These are phyloP conservation scores for Phytophthora litchii DNA, from an alignment of 352 stramenopile genomes.

Conservation along the genomic window DNA sequence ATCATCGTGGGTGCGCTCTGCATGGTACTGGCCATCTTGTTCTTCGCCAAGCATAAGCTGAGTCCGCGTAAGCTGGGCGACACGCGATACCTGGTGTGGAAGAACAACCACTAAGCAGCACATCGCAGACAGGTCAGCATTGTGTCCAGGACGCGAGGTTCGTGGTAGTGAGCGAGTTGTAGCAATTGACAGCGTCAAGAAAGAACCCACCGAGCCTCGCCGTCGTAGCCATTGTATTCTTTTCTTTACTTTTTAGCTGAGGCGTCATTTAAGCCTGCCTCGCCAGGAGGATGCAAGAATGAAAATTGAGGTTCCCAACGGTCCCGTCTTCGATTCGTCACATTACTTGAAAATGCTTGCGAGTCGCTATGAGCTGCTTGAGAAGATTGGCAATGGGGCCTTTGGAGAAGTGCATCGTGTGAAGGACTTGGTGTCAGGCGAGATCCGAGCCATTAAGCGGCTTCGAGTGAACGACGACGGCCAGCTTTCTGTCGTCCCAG, in stretches of 20 bases:
- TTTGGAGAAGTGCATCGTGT: conserved; percentile 74
- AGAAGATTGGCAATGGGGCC: conserved; percentile 68
- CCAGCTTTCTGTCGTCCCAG: conserved; percentile 52
- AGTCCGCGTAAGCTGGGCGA: conserved; percentile 95
- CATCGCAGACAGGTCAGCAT: conserved; percentile 21
- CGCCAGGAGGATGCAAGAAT: conserved; percentile 16
- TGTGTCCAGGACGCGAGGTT: conserved; percentile 15
- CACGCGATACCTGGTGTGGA: conserved; percentile 95
- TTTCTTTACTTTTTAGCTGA: conserved; percentile 29
- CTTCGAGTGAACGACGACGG: conserved; percentile 59
- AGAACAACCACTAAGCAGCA: conserved; percentile 91
- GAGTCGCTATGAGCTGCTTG: conserved; percentile 64
- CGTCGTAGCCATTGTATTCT: conserved; percentile 37
- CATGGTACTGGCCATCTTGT: conserved; percentile 93
- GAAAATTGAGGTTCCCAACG: conserved; percentile 28
- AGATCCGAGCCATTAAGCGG: conserved; percentile 64
- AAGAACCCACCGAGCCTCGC: conserved; percentile 18
- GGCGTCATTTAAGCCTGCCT: conserved; percentile 26
- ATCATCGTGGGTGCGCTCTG: conserved; percentile 95
- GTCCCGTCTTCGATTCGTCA: conserved; percentile 17
- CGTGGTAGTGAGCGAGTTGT: conserved; percentile 20
- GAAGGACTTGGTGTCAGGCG: conserved; percentile 43
- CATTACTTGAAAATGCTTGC: conserved; percentile 28
- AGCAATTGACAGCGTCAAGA: conserved; percentile 26
- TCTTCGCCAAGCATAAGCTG: conserved; percentile 96